Percentiles rank a stretch among this genome's conserved stretches.
Conservation (phyloP, 495 filamentous ascomycete genomes). For the Rhizodiscina lignyota region DNA sequence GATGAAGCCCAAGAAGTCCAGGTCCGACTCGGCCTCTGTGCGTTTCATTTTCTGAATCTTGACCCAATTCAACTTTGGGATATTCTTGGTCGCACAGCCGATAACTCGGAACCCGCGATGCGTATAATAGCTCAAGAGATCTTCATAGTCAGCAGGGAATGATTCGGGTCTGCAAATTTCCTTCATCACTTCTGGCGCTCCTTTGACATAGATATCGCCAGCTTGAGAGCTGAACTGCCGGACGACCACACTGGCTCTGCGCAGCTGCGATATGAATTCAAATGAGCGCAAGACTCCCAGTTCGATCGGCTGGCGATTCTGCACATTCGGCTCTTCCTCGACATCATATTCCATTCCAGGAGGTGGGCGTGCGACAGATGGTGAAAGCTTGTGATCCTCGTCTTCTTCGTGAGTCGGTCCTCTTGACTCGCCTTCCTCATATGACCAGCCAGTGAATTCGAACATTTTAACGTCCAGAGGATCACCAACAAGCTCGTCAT, state of each 20-base stretch:
- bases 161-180: conserved; percentile 73
- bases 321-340: background rate
- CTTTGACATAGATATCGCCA: conserved; percentile 84
- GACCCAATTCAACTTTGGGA: conserved; percentile 75
- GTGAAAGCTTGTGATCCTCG: conserved; percentile 46
- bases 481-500: conserved; percentile 80
- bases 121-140: conserved; percentile 75
- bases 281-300: conserved; percentile 77
- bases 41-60: conserved; percentile 89
- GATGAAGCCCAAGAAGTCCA: conserved; percentile 89
- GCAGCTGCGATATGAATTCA: conserved; percentile 93
- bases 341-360: conserved; percentile 7
- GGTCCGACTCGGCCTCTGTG: conserved; percentile 58
- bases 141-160: conserved; percentile 80
- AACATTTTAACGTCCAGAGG: conserved; percentile 99
- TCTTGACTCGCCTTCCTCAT: conserved; percentile 63
- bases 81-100: conserved; percentile 78
- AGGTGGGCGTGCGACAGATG: conserved; percentile 75
- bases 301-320: conserved; percentile 37
- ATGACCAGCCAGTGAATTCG: conserved; percentile 87
- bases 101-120: conserved; percentile 96
- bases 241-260: conserved; percentile 84
- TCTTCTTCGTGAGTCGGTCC: conserved; percentile 32
- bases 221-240: conserved; percentile 64
- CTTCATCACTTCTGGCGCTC: conserved; percentile 88